phyloP scores from a whole-genome alignment of 306 rosid species.

The Purshia tridentata region DNA sequence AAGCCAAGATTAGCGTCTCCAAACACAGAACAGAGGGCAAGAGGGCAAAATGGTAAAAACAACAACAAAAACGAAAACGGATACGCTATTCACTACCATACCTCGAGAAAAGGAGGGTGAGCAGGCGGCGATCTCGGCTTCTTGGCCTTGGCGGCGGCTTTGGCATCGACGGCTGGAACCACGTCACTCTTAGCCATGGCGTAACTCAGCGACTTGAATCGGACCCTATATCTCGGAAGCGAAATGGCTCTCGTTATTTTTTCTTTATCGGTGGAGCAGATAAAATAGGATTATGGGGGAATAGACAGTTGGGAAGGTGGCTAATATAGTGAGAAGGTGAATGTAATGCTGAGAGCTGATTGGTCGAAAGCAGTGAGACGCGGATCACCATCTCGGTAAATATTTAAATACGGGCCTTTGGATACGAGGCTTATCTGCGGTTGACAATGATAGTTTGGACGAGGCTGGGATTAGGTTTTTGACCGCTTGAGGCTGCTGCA shows the following conservation, averaged over 20 bases:
- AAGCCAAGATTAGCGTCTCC: not conserved
- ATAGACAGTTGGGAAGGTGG: not conserved
- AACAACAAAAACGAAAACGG: not conserved
- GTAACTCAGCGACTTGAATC: not conserved
- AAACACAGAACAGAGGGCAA: not conserved
- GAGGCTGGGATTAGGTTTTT: slow-evolving; percentile 11
- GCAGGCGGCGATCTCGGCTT: slow-evolving; percentile 27
- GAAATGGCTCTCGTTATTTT: too few relatives aligned
- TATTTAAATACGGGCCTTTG: slow-evolving; percentile 27
- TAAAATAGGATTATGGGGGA: not conserved
- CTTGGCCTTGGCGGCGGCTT: slow-evolving; percentile 23
- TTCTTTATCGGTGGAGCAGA: not conserved
- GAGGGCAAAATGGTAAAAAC: not conserved
- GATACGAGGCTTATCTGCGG: slow-evolving; percentile 32
- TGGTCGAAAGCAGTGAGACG: slow-evolving; percentile 26
- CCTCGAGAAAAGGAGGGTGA: slow-evolving; percentile 44
- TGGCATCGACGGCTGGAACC: too few relatives aligned
- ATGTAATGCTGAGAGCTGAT: slow-evolving; percentile 23
- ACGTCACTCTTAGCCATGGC: slow-evolving; percentile 15
- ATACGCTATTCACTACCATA: not conserved
- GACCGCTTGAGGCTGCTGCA: not conserved
- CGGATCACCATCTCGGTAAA: slow-evolving; percentile 19
- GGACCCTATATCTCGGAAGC: not conserved
- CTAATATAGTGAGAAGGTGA: slow-evolving; percentile 24
- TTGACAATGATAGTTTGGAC: not conserved